Percentiles rank a stretch among this genome's conserved stretches.
phyloP scores from a whole-genome alignment of 2,329 filamentous ascomycete genomes.

The Cryphonectria carpinicola region DNA sequence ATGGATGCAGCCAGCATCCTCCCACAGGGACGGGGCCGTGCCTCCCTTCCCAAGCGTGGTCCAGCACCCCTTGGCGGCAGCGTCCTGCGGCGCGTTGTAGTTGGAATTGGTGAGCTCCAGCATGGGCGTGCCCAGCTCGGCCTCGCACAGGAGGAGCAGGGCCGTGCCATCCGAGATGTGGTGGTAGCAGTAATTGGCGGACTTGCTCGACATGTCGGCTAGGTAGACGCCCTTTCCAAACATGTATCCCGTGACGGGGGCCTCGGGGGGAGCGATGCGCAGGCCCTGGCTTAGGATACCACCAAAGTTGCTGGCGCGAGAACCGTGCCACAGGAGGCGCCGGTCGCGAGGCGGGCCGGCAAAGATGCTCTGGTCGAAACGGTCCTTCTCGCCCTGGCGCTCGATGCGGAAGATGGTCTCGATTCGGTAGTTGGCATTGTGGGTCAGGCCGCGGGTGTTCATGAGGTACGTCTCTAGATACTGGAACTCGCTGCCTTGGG shows the following conservation, averaged over 20 bases:
- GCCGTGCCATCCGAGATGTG: constrained; percentile 68
- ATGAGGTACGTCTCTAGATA: constrained; percentile 69
- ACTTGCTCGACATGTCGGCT: constrained; percentile 83
- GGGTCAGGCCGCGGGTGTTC: constrained; percentile 69
- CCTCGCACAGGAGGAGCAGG: constrained; percentile 81
- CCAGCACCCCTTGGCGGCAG: constrained; percentile 61
- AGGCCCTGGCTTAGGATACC: constrained; percentile 87
- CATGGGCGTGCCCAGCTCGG: constrained; percentile 78
- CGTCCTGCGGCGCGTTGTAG: constrained; percentile 67
- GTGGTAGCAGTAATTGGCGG: constrained; percentile 74
- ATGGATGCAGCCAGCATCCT: constrained; percentile 72
- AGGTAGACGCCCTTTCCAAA: constrained; percentile 91
- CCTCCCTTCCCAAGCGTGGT: constrained; percentile 73
- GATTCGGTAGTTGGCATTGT: constrained; percentile 63
- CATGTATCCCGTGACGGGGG: constrained; percentile 81
- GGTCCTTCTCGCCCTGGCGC: constrained; percentile 70
- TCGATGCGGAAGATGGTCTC: constrained; percentile 83
- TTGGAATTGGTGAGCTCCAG: constrained; percentile 61
- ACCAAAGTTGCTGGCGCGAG: constrained; percentile 80
- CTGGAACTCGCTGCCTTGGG: constrained; percentile 62
- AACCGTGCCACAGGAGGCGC: constrained; percentile 86
- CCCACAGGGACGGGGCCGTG: constrained; percentile 71
- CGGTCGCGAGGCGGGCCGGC: constrained; percentile 61
- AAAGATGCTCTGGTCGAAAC: constrained; percentile 64
- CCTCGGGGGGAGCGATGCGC: constrained; percentile 85